These are phyloP conservation scores for Fremontodendron californicum DNA, from an alignment of 345 rosid genomes.

Conservation along the genomic window DNA sequence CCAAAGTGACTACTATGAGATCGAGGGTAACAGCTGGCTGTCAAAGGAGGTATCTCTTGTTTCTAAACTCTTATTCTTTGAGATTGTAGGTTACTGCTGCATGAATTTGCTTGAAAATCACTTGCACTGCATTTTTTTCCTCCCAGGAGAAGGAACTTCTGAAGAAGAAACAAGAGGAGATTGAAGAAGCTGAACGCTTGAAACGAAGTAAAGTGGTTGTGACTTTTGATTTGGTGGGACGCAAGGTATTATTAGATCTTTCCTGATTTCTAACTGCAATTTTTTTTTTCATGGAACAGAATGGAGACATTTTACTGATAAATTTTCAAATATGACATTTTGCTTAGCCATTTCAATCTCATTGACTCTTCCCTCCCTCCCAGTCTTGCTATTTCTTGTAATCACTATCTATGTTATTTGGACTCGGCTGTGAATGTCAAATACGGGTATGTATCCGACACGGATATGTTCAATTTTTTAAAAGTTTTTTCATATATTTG, in stretches of 20 bases:
- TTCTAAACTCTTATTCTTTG: background rate
- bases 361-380: background rate
- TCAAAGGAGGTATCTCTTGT: conserved; percentile 65
- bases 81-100: background rate
- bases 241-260: conserved; percentile 58
- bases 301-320: background rate
- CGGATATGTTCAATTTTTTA: too few species aligned
- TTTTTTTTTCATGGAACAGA: background rate
- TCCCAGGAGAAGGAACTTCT: conserved; percentile 82
- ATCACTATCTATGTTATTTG: too few species aligned
- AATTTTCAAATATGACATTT: background rate
- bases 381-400: background rate
- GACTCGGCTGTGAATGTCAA: too few species aligned
- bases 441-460: too few species aligned
- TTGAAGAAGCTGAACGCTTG: conserved; percentile 59
- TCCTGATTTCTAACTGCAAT: background rate
- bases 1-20: conserved; percentile 93
- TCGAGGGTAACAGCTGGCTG: conserved; percentile 90
- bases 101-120: conserved; percentile 2
- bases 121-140: background rate
- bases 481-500: too few species aligned
- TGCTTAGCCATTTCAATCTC: background rate
- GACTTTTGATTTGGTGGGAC: conserved; percentile 90
- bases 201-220: conserved; percentile 74
- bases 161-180: conserved; percentile 71